Evolutionary conservation across 495 filamentous ascomycete genomes (phyloP).

Genomic region (Aspergillus haitiensis): DNA sequence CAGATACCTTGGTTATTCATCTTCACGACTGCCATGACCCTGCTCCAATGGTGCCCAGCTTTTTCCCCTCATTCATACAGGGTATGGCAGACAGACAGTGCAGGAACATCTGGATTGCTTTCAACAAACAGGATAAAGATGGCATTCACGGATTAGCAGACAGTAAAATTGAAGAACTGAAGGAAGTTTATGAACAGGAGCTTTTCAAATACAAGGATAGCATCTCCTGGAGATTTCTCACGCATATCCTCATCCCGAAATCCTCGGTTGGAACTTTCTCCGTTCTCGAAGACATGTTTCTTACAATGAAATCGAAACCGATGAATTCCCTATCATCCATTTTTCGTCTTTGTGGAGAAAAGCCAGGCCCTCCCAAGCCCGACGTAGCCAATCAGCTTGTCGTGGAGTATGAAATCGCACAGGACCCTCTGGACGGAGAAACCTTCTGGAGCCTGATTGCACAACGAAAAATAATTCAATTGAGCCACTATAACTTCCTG

Average conservation of each 20-base stretch:
- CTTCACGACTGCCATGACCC: slow-evolving; percentile 1
- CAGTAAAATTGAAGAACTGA: neutral
- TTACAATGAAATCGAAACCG: neutral
- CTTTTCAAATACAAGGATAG: neutral
- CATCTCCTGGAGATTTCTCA: neutral
- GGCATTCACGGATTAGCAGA: neutral
- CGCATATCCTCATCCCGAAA: neutral
- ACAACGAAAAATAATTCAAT: neutral
- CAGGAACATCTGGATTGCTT: slow-evolving; percentile 1
- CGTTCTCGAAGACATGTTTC: slow-evolving; percentile 4
- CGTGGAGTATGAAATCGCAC: neutral
- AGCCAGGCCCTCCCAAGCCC: neutral
- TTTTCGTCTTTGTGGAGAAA: too few relatives aligned
- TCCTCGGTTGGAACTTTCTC: neutral
- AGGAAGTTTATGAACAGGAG: neutral
- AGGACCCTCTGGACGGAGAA: neutral
- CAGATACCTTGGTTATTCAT: neutral
- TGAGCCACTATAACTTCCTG: slow-evolving; percentile 3
- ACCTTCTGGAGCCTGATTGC: neutral
- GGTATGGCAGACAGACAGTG: neutral
- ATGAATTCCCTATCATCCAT: too few relatives aligned
- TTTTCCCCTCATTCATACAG: neutral
- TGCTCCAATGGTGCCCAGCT: neutral
- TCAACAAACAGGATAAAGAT: slow-evolving; percentile 7
- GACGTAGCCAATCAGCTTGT: neutral